Percentiles rank a stretch among this genome's conserved stretches.
Conservation (phyloP, 345 rosid genomes). For the Euphorbia pulcherrima region DNA sequence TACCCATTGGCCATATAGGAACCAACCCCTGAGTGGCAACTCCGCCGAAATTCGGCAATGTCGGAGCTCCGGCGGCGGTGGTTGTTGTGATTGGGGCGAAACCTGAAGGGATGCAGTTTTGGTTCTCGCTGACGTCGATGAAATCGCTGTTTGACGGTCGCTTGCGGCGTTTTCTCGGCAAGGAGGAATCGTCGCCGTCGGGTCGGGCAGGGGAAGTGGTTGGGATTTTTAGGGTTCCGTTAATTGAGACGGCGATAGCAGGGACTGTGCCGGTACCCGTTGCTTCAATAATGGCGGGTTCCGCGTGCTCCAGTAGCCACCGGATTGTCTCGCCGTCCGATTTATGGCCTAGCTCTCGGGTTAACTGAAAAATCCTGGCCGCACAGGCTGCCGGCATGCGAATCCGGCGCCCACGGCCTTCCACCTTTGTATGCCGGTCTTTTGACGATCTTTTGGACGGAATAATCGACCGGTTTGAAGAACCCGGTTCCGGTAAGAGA, state of each 20-base stretch:
- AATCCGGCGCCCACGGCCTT: constrained; percentile 79
- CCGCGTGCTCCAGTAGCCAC: constrained; percentile 69
- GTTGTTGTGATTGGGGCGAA: constrained; percentile 47
- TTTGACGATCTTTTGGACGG: constrained; percentile 40
- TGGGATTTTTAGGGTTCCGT: constrained; percentile 65
- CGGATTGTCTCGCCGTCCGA: constrained; percentile 74
- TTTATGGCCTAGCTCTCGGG: constrained; percentile 68
- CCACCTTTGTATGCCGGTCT: constrained; percentile 86
- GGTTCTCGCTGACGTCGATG: constrained; percentile 37
- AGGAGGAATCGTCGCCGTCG: constrained; percentile 25
- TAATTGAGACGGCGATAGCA: constrained; percentile 73
- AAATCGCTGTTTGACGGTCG: constrained; percentile 46
- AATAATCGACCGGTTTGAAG: constrained; percentile 17
- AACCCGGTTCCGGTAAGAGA: constrained; percentile 17
- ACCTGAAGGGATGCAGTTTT: constrained; percentile 48
- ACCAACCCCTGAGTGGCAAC: constrained; percentile 34
- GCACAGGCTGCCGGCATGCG: constrained; percentile 74
- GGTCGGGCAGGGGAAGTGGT: constrained; percentile 34
- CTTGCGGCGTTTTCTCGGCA: constrained; percentile 41
- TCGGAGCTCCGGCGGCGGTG: background rate
- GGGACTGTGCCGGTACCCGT: constrained; percentile 75
- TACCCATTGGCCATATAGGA: constrained; percentile 55
- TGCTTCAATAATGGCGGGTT: constrained; percentile 68
- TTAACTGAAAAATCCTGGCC: constrained; percentile 77
- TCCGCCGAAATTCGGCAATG: background rate